A percentile compares a stretch with the other conserved stretches of the same genome.
Evolutionary conservation across 768 basidiomycete species (phyloP).

Genomic region (Russula griseocarnosa): DNA sequence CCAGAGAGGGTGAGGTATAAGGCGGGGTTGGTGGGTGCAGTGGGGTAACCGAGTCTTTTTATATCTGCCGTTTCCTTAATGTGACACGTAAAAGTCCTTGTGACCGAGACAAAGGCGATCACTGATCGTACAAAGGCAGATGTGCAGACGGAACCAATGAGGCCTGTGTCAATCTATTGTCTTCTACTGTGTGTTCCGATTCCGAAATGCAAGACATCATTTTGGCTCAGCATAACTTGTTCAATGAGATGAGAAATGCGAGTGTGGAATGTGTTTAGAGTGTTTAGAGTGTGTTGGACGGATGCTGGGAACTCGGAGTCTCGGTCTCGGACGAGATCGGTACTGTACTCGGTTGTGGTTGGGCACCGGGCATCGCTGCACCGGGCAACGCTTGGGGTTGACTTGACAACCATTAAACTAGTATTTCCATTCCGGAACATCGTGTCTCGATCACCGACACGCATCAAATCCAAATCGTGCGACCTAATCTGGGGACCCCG

Average conservation of each 20-base stretch:
- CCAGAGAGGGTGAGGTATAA: background rate
- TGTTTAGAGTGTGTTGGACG: background rate
- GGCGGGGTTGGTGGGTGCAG: background rate
- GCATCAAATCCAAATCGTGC: background rate
- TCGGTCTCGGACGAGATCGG: no score
- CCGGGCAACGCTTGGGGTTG: background rate
- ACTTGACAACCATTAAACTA: conserved; percentile 6
- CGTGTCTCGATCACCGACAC: background rate
- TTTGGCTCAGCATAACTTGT: background rate
- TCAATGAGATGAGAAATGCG: background rate
- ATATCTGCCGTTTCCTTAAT: conserved; percentile 2
- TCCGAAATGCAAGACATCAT: background rate
- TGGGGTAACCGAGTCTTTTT: background rate
- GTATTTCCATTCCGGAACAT: background rate
- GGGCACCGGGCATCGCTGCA: no score
- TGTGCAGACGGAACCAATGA: background rate
- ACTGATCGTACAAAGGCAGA: background rate
- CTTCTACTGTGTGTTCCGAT: background rate
- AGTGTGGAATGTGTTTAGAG: background rate
- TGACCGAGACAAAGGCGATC: background rate
- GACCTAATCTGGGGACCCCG: background rate
- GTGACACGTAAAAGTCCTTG: conserved; percentile 5
- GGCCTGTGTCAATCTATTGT: conserved; percentile 1
- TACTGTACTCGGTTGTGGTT: no score
- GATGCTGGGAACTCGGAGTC: no score